Conservation (phyloP, 225 moss, liverwort and hornwort species). For the Polytrichum formosum region DNA sequence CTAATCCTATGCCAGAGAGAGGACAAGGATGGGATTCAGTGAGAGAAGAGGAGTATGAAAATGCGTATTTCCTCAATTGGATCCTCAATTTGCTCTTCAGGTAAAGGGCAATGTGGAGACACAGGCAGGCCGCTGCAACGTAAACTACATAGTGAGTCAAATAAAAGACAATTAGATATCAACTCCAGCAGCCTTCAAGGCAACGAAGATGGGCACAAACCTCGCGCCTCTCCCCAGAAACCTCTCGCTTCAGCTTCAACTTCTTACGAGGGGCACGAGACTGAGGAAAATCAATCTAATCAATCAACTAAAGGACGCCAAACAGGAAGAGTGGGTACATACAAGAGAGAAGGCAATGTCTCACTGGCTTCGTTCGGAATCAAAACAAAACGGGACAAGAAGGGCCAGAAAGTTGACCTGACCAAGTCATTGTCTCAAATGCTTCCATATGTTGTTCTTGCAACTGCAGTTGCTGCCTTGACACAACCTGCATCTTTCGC, state of each 20-base stretch:
- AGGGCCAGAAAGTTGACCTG: slow-evolving; percentile 68
- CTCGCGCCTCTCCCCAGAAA: slow-evolving; percentile 25
- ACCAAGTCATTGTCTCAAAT: slow-evolving; percentile 81
- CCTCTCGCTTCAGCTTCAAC: slow-evolving; percentile 33
- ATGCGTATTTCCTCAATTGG: neutral
- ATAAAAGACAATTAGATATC: slow-evolving; percentile 36
- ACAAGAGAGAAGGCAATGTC: slow-evolving; percentile 84
- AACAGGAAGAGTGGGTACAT: slow-evolving; percentile 88
- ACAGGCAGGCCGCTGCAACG: slow-evolving; percentile 22
- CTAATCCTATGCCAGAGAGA: no score
- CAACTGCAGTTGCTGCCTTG: slow-evolving; percentile 80
- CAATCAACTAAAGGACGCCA: slow-evolving; percentile 58
- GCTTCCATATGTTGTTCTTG: slow-evolving; percentile 87
- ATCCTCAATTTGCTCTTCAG: slow-evolving; percentile 17
- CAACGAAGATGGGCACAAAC: slow-evolving; percentile 24
- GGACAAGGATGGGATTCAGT: no score
- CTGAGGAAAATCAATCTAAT: slow-evolving; percentile 17
- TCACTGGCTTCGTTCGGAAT: slow-evolving; percentile 85
- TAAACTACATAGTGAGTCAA: slow-evolving; percentile 35
- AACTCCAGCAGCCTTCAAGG: slow-evolving; percentile 28
- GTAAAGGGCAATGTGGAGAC: slow-evolving; percentile 38
- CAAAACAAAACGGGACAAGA: slow-evolving; percentile 69
- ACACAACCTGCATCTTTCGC: slow-evolving; percentile 80
- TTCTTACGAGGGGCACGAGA: slow-evolving; percentile 40
- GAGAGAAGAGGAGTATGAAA: neutral